Conservation (phyloP, 2,329 filamentous ascomycete species). For the Ophiostoma ips region DNA sequence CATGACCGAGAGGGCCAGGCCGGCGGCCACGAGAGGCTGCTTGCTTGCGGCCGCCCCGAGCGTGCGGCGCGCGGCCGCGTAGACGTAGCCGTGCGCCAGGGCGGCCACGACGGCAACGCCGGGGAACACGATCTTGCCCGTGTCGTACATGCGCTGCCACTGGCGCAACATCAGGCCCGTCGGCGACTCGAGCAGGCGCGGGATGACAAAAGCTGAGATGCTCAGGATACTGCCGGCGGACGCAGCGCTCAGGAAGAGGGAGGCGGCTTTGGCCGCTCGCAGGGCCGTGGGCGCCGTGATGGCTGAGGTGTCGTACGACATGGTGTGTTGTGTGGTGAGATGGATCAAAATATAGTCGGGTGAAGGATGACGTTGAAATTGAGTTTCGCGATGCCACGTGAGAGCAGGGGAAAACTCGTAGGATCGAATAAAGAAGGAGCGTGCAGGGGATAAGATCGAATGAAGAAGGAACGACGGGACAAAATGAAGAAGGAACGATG, state of each 20-base stretch:
- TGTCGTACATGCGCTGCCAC: conserved; percentile 32
- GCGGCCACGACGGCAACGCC: conserved; percentile 26
- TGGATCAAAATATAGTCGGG: too few species aligned
- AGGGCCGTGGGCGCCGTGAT: not conserved
- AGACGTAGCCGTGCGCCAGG: conserved; percentile 29
- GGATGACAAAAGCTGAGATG: conserved; percentile 31
- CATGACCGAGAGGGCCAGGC: conserved; percentile 29
- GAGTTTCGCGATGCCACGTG: too few species aligned
- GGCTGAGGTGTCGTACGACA: not conserved
- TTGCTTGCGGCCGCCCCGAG: conserved; percentile 20
- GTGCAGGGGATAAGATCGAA: too few species aligned
- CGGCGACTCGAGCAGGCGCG: conserved; percentile 40
- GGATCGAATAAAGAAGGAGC: too few species aligned
- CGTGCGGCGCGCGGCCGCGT: conserved; percentile 3
- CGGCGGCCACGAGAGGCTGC: conserved; percentile 32
- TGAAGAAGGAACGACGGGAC: too few species aligned
- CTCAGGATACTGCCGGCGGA: conserved; percentile 25
- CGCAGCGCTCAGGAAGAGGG: conserved; percentile 35
- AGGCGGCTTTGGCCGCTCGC: conserved; percentile 33
- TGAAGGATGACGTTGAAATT: too few species aligned
- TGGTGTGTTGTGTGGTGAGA: not conserved
- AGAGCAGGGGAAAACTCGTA: too few species aligned
- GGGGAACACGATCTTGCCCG: conserved; percentile 26
- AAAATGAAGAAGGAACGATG: too few species aligned
- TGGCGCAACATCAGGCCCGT: conserved; percentile 40